Conservation (phyloP, 2,329 filamentous ascomycete species). For the Dothiorella sarmentorum region DNA sequence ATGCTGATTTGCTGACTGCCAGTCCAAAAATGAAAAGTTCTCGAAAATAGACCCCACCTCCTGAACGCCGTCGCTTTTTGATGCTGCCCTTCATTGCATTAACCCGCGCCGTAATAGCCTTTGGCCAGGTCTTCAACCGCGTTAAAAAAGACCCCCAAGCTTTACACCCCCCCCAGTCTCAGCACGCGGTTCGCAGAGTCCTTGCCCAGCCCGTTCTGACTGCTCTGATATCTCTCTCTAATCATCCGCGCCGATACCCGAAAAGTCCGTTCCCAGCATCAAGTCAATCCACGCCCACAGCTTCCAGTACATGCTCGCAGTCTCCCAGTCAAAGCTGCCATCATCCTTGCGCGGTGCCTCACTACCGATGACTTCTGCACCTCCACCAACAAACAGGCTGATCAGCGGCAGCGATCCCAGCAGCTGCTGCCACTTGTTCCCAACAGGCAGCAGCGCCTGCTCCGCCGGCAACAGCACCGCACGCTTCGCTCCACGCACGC, state of each 20-base stretch:
- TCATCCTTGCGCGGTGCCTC: slow-evolving; percentile 69
- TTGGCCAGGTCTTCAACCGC: background rate
- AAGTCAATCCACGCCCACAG: slow-evolving; percentile 57
- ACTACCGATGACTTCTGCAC: slow-evolving; percentile 65
- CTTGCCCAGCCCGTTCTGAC: background rate
- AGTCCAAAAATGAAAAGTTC: background rate
- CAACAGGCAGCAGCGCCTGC: slow-evolving; percentile 45
- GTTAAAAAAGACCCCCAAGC: background rate
- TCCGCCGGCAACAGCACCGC: slow-evolving; percentile 43
- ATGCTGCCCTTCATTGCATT: background rate
- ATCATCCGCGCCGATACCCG: slow-evolving; percentile 55
- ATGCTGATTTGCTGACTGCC: background rate
- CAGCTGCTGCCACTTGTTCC: slow-evolving; percentile 40
- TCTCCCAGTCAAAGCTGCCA: slow-evolving; percentile 74
- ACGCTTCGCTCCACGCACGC: slow-evolving; percentile 38
- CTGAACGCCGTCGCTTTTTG: slow-evolving; percentile 14
- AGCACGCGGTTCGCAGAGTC: background rate
- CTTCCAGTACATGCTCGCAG: slow-evolving; percentile 58
- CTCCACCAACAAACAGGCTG: slow-evolving; percentile 41
- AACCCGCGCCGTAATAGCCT: background rate
- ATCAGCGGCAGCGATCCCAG: slow-evolving; percentile 51
- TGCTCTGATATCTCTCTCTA: background rate
- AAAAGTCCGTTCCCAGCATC: slow-evolving; percentile 58
- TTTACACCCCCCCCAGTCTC: background rate
- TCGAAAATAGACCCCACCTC: background rate